Conservation (phyloP, 1,284 basidiomycete species). For the Pyrrhoderma noxium region DNA sequence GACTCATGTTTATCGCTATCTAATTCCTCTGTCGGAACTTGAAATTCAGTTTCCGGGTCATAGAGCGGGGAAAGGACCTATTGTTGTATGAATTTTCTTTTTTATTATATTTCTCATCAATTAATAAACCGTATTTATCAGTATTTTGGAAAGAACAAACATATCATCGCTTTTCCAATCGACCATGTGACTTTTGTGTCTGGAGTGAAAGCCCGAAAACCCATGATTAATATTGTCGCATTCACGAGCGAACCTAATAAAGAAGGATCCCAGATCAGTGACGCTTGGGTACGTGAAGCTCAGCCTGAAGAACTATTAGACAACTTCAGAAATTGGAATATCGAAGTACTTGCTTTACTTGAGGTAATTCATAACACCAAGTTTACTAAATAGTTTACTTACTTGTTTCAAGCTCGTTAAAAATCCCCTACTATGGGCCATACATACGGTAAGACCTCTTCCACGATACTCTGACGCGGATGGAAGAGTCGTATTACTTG, state of each 20-base stretch:
- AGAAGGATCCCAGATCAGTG: constrained; percentile 21
- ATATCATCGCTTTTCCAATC: constrained; percentile 15
- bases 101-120: not conserved
- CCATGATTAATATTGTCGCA: constrained; percentile 23
- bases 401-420: constrained; percentile 7
- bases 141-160: constrained; percentile 15
- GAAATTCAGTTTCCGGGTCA: constrained; percentile 11
- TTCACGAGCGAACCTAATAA: constrained; percentile 19
- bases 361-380: constrained; percentile 10
- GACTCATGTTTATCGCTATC: constrained; percentile 18
- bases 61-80: constrained; percentile 7
- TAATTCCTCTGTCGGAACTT: constrained; percentile 15
- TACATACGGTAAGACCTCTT: constrained; percentile 38
- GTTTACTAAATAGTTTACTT: not conserved
- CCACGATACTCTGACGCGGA: constrained; percentile 28
- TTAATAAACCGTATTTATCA: not conserved
- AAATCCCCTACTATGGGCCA: constrained; percentile 36
- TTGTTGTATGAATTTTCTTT: constrained; percentile 5
- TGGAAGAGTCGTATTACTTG: constrained; percentile 39
- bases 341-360: constrained; percentile 23
- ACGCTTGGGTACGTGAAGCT: constrained; percentile 23
- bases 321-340: constrained; percentile 24
- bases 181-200: not conserved
- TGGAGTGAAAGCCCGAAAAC: constrained; percentile 6
- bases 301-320: constrained; percentile 19